Percentiles rank a stretch among this genome's conserved stretches.
Conservation (phyloP, 2,329 filamentous ascomycete genomes). For the Penicillium brevicompactum region DNA sequence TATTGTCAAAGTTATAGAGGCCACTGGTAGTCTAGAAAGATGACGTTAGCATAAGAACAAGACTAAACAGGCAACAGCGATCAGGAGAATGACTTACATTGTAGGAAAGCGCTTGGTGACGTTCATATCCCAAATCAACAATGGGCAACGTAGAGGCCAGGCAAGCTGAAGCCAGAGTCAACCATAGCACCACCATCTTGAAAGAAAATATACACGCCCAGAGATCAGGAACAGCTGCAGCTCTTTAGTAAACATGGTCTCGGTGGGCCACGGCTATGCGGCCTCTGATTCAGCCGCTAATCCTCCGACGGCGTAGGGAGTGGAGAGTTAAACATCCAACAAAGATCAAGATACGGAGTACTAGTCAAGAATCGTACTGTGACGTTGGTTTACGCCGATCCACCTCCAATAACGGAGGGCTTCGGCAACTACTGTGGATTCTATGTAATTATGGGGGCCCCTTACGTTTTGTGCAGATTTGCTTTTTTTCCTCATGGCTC, state of each 20-base stretch:
- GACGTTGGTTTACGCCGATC: not conserved
- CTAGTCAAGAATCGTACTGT: not conserved
- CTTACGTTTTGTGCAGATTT: not conserved
- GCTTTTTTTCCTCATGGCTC: not conserved
- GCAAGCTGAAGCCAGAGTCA: slow-evolving; percentile 19
- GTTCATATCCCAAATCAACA: slow-evolving; percentile 59
- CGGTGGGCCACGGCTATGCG: not conserved
- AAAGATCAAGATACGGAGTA: not conserved
- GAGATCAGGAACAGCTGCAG: not conserved
- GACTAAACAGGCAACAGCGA: not conserved
- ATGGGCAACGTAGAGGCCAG: slow-evolving; percentile 27
- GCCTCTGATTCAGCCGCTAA: not conserved
- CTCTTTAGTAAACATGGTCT: not conserved
- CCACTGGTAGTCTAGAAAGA: slow-evolving; percentile 30
- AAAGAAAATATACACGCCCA: not conserved
- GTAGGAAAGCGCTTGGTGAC: slow-evolving; percentile 47
- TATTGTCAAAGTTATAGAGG: slow-evolving; percentile 59
- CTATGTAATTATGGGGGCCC: not conserved
- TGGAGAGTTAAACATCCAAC: not conserved
- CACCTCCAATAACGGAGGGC: not conserved
- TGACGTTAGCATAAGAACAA: not conserved
- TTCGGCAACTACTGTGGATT: not conserved
- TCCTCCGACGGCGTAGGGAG: not conserved
- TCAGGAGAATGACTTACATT: slow-evolving; percentile 10
- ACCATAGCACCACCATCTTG: slow-evolving; percentile 14